Evolutionary conservation across 2,329 filamentous ascomycete species (phyloP).

Genomic region (Shiraia sp.): DNA sequence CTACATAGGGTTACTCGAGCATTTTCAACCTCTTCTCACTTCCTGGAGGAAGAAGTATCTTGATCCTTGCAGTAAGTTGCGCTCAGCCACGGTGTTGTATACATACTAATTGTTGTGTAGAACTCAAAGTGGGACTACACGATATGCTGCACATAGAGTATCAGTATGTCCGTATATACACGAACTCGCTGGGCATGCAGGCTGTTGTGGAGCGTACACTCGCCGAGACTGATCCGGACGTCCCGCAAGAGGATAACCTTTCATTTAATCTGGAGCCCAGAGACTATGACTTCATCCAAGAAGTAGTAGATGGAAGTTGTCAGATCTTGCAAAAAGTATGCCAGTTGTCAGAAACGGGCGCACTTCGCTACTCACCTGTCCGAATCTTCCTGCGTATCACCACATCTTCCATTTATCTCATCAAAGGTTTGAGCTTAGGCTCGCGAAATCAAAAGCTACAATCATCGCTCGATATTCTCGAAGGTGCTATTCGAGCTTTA

Average conservation of each 20-base stretch:
- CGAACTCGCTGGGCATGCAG: conserved; percentile 58
- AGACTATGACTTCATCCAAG: conserved; percentile 60
- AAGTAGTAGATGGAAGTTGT: conserved; percentile 59
- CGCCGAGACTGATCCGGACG: conserved; percentile 43
- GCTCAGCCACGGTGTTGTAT: neutral
- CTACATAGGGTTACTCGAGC: conserved; percentile 55
- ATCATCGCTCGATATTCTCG: conserved; percentile 53
- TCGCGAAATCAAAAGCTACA: conserved; percentile 55
- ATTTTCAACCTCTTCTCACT: conserved; percentile 48
- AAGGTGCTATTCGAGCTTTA: conserved; percentile 54
- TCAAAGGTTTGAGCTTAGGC: conserved; percentile 56
- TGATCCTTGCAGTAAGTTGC: conserved; percentile 40
- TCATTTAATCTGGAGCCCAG: conserved; percentile 52
- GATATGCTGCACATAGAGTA: conserved; percentile 60
- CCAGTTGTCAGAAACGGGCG: conserved; percentile 51
- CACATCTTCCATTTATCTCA: conserved; percentile 59
- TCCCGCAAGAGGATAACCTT: conserved; percentile 44
- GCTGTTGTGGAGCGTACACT: conserved; percentile 60
- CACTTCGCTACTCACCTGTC: conserved; percentile 57
- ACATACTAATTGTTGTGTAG: conserved; percentile 17
- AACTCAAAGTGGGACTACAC: conserved; percentile 45
- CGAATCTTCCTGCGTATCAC: conserved; percentile 59
- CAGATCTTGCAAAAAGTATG: conserved; percentile 56
- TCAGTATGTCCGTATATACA: conserved; percentile 49
- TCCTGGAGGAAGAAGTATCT: conserved; percentile 48